Evolutionary conservation across 2,329 filamentous ascomycete genomes (phyloP).

Genomic region (Colletotrichum sp.): DNA sequence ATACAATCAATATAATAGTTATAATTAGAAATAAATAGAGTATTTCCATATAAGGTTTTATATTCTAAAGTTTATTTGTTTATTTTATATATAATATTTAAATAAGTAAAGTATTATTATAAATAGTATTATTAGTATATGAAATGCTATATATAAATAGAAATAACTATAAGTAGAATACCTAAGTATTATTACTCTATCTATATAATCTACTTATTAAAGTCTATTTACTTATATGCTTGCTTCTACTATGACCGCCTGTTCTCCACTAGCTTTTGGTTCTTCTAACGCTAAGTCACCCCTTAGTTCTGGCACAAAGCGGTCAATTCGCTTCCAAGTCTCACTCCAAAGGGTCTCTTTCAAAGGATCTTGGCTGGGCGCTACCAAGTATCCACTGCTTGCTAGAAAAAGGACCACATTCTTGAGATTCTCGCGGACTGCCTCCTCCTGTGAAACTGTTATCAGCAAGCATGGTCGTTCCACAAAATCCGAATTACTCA

Average conservation of each 20-base stretch:
- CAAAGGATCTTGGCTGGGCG: slow-evolving; percentile 63
- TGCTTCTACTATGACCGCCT: not conserved
- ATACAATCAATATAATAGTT: no score
- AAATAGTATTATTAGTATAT: no score
- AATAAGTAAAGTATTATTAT: no score
- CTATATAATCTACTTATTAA: not conserved
- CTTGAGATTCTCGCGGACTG: slow-evolving; percentile 92
- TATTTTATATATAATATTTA: no score
- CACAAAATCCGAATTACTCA: slow-evolving; percentile 49
- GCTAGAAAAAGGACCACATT: slow-evolving; percentile 97
- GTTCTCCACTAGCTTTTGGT: slow-evolving; percentile 10
- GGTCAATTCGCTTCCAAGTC: slow-evolving; percentile 69
- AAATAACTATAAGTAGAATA: not conserved
- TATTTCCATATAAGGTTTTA: no score
- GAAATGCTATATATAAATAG: no score
- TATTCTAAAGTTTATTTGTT: no score
- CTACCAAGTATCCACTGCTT: slow-evolving; percentile 81
- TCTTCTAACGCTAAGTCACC: slow-evolving; percentile 62
- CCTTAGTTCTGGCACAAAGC: slow-evolving; percentile 66
- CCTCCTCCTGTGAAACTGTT: slow-evolving; percentile 75
- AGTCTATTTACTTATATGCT: not conserved
- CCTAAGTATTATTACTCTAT: not conserved
- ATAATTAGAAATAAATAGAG: no score
- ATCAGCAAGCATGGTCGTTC: not conserved
- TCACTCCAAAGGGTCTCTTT: slow-evolving; percentile 65